phyloP scores from a whole-genome alignment of 805 yeast genomes.

The Kluyveromyces lactis region DNA sequence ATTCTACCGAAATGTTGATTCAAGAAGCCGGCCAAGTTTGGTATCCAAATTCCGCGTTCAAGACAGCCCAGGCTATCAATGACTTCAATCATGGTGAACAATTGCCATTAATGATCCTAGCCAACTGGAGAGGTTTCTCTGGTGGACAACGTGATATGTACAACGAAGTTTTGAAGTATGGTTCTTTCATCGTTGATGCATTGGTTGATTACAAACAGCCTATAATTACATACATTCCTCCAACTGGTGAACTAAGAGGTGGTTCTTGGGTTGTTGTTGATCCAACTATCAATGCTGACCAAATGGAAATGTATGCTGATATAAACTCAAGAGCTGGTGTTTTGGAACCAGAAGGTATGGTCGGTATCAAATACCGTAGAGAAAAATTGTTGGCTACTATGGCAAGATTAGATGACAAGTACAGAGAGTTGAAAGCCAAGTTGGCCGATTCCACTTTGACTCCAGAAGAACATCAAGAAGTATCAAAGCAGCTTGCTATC shows the following conservation, averaged over 20 bases:
- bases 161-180: constrained; percentile 94
- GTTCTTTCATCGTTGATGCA: constrained; percentile 95
- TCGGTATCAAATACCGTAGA: constrained; percentile 94
- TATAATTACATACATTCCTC: constrained; percentile 93
- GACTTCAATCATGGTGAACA: constrained; percentile 98
- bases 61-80: constrained; percentile 96
- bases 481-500: constrained; percentile 57
- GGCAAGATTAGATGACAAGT: constrained; percentile 77
- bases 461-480: constrained; percentile 56
- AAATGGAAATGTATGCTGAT: constrained; percentile 99
- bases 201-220: constrained; percentile 95
- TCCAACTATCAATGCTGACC: constrained; percentile 91
- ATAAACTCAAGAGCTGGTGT: constrained; percentile 95
- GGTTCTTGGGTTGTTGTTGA: constrained; percentile 99
- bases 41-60: constrained; percentile 98
- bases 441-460: constrained; percentile 44
- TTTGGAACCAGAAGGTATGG: constrained; percentile 98
- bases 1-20: constrained; percentile 74
- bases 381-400: constrained; percentile 87
- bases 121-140: constrained; percentile 99
- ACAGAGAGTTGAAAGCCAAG: constrained; percentile 57
- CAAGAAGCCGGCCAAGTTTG: constrained; percentile 99
- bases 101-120: constrained; percentile 92
- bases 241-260: constrained; percentile 97
- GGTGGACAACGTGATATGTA: constrained; percentile 99